Evolutionary conservation across 192 early-diverging fungal genomes (phyloP).

Genomic region (Podila minutissima): DNA sequence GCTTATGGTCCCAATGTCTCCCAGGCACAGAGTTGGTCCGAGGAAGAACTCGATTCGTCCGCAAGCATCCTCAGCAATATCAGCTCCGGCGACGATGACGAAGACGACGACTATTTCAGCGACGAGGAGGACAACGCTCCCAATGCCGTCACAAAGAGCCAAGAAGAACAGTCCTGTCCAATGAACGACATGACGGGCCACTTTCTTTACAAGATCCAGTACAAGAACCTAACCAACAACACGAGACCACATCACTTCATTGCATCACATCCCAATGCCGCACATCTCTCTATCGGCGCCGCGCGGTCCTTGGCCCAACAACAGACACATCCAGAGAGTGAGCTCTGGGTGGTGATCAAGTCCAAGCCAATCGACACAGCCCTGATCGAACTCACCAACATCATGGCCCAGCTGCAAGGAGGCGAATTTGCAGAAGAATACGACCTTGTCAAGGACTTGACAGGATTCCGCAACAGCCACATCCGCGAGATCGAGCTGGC

Average conservation of each 20-base stretch:
- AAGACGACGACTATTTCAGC: conserved; percentile 11
- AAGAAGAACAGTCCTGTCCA: conserved; percentile 19
- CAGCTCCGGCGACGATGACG: conserved; percentile 37
- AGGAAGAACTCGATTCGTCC: conserved; percentile 38
- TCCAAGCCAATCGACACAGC: conserved; percentile 51
- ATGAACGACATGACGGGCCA: conserved; percentile 47
- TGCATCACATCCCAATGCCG: not conserved
- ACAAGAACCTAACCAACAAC: not conserved
- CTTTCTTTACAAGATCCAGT: conserved; percentile 43
- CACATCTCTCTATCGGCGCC: conserved; percentile 7
- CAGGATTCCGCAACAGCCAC: conserved; percentile 46
- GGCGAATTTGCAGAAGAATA: conserved; percentile 42
- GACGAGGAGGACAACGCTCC: not conserved
- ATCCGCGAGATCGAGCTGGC: conserved; percentile 46
- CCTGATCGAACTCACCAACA: conserved; percentile 49
- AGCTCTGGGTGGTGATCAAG: conserved; percentile 46
- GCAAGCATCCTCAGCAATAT: conserved; percentile 49
- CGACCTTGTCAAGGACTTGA: conserved; percentile 44
- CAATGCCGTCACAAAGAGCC: not conserved
- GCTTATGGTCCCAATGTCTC: conserved; percentile 28
- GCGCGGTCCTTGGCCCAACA: conserved; percentile 1
- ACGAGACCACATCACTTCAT: not conserved
- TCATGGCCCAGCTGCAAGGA: conserved; percentile 50
- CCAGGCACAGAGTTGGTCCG: conserved; percentile 20
- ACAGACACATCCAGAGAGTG: not conserved